Evolutionary conservation across 2,329 filamentous ascomycete species (phyloP).

Genomic region (Botryosphaeria agaves): DNA sequence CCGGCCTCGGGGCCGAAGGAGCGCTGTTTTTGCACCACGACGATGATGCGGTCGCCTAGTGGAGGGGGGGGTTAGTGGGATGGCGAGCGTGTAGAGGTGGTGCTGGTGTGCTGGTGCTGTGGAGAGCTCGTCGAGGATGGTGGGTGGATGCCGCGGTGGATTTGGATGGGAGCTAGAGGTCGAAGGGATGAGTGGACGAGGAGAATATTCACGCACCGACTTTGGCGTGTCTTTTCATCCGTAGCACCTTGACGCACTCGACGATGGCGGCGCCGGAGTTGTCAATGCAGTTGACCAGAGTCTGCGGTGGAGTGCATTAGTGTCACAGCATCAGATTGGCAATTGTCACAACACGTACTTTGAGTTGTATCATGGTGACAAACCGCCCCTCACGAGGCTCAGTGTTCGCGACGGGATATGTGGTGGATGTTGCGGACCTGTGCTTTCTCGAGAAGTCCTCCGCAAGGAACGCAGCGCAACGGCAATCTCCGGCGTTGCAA

Average conservation of each 20-base stretch:
- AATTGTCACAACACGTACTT: conserved; percentile 11
- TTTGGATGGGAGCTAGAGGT: not conserved
- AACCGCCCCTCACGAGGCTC: too few species aligned
- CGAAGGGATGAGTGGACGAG: not conserved
- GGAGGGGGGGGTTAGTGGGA: not conserved
- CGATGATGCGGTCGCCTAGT: conserved; percentile 84
- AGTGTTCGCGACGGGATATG: too few species aligned
- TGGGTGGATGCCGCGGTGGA: not conserved
- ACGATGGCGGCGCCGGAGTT: conserved; percentile 96
- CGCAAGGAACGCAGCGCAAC: too few species aligned
- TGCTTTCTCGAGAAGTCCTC: too few species aligned
- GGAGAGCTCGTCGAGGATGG: not conserved
- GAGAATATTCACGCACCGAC: conserved; percentile 47
- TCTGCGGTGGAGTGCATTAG: conserved; percentile 32
- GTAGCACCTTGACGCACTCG: conserved; percentile 86
- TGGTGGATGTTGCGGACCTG: too few species aligned
- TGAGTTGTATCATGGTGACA: conserved; percentile 56
- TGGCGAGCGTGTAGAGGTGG: not conserved
- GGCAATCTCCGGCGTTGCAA: too few species aligned
- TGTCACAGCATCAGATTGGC: not conserved
- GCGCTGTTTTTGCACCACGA: conserved; percentile 93
- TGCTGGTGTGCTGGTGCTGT: not conserved
- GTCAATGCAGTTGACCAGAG: conserved; percentile 99
- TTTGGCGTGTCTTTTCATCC: conserved; percentile 73
- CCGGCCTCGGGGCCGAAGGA: conserved; percentile 54